phyloP scores from a whole-genome alignment of 768 basidiomycete genomes.

The Pleurotus salmoneostramineus region DNA sequence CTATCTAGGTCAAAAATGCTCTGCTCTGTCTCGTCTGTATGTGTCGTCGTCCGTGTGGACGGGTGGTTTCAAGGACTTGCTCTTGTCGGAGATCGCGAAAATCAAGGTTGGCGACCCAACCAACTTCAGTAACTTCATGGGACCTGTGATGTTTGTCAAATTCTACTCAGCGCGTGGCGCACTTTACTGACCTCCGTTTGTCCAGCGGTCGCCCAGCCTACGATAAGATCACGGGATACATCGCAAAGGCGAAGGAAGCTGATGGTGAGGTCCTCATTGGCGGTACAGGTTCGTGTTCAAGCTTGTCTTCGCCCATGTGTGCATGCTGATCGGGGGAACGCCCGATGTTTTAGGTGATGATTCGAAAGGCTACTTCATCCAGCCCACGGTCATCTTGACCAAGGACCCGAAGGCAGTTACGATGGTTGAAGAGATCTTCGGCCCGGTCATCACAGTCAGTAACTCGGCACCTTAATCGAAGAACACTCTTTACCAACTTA shows the following conservation, averaged over 20 bases:
- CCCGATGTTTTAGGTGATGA: slow-evolving; percentile 55
- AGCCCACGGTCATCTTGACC: slow-evolving; percentile 92
- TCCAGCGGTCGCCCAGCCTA: slow-evolving; percentile 78
- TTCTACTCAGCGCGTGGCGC: no score
- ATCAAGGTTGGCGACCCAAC: slow-evolving; percentile 80
- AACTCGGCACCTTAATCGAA: slow-evolving; percentile 1
- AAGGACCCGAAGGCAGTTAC: slow-evolving; percentile 87
- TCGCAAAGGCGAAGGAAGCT: slow-evolving; percentile 80
- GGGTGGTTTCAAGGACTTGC: slow-evolving; percentile 76
- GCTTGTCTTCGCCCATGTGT: not conserved
- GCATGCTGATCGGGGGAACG: not conserved
- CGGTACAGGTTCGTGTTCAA: slow-evolving; percentile 54
- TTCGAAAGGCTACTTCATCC: slow-evolving; percentile 89
- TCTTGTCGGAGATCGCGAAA: slow-evolving; percentile 72
- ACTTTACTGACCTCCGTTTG: no score
- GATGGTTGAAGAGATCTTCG: slow-evolving; percentile 95
- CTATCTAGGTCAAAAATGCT: slow-evolving; percentile 88
- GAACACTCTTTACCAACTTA: not conserved
- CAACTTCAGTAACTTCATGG: slow-evolving; percentile 86
- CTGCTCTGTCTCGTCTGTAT: slow-evolving; percentile 88
- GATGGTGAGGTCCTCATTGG: slow-evolving; percentile 92
- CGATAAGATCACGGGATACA: slow-evolving; percentile 80
- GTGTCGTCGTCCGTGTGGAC: slow-evolving; percentile 84
- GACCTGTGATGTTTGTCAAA: slow-evolving; percentile 80
- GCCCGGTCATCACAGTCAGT: slow-evolving; percentile 87